A percentile compares a stretch with the other conserved stretches of the same genome.
phyloP scores from a whole-genome alignment of 768 basidiomycete species.

The Rhodotorula sphaerocarpa region DNA sequence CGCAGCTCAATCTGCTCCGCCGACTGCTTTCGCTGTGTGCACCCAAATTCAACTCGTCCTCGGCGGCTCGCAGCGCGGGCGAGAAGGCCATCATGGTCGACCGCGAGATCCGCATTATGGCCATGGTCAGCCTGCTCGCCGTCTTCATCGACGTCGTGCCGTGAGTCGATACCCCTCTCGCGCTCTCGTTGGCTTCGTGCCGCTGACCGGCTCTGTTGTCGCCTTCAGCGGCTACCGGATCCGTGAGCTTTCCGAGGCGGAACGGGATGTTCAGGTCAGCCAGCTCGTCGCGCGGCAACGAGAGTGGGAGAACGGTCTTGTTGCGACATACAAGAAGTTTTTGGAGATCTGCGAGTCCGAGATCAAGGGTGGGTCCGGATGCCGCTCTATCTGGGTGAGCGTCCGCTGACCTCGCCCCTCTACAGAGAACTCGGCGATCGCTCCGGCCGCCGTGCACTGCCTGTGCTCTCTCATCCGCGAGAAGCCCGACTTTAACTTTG shows the following conservation, averaged over 20 bases:
- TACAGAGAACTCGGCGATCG: constrained; percentile 40
- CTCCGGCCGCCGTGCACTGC: constrained; percentile 65
- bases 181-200: too few species aligned
- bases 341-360: constrained; percentile 75
- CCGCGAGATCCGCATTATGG: constrained; percentile 70
- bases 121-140: constrained; percentile 79
- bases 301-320: constrained; percentile 92
- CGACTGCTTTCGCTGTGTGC: constrained; percentile 84
- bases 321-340: constrained; percentile 78
- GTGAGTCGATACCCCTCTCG: constrained; percentile 34
- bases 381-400: not conserved
- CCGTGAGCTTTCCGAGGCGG: constrained; percentile 76
- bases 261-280: constrained; percentile 85
- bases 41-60: constrained; percentile 57
- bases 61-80: constrained; percentile 57
- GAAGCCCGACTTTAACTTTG: constrained; percentile 93
- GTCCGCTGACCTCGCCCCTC: not conserved
- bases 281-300: constrained; percentile 81
- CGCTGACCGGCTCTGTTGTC: not conserved
- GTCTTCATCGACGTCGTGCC: constrained; percentile 95
- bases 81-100: constrained; percentile 58
- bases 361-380: constrained; percentile 59
- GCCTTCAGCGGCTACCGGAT: constrained; percentile 67
- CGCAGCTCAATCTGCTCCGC: constrained; percentile 73
- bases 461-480: constrained; percentile 78